Percentiles rank a stretch among this genome's conserved stretches.
phyloP scores from a whole-genome alignment of 208 protist species.

The Acanthamoeba divionensis region DNA sequence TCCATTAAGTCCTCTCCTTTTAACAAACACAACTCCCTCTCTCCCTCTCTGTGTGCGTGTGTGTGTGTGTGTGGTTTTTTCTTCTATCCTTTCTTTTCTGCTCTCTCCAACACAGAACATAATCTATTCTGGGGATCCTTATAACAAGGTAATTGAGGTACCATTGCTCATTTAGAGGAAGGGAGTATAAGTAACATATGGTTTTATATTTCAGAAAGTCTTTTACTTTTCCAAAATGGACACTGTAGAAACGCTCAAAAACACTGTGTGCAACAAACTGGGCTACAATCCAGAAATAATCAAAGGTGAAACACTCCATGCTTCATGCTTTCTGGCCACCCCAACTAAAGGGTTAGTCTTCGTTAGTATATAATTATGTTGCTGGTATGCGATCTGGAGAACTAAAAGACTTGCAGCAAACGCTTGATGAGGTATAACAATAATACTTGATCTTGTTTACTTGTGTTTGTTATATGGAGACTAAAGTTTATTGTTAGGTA shows the following conservation, averaged over 20 bases:
- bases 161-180: too few species aligned
- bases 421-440: background rate
- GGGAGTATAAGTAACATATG: too few species aligned
- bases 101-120: too few species aligned
- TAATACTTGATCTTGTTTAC: too few species aligned
- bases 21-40: too few species aligned
- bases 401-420: background rate
- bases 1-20: too few species aligned
- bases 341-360: background rate
- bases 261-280: slow-evolving; percentile 15
- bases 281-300: background rate
- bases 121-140: slow-evolving; percentile 32
- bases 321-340: background rate
- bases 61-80: too few species aligned
- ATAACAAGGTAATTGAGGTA: background rate
- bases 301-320: background rate
- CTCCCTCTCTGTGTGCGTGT: too few species aligned
- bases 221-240: slow-evolving; percentile 7
- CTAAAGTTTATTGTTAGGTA: too few species aligned
- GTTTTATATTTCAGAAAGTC: too few species aligned
- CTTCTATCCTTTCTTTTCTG: too few species aligned
- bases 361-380: background rate
- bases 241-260: slow-evolving; percentile 1
- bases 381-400: background rate
- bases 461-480: too few species aligned